A percentile compares a stretch with the other conserved stretches of the same genome.
Evolutionary conservation across 192 early-diverging fungal species (phyloP).

Genomic region (Coemansia sp.): DNA sequence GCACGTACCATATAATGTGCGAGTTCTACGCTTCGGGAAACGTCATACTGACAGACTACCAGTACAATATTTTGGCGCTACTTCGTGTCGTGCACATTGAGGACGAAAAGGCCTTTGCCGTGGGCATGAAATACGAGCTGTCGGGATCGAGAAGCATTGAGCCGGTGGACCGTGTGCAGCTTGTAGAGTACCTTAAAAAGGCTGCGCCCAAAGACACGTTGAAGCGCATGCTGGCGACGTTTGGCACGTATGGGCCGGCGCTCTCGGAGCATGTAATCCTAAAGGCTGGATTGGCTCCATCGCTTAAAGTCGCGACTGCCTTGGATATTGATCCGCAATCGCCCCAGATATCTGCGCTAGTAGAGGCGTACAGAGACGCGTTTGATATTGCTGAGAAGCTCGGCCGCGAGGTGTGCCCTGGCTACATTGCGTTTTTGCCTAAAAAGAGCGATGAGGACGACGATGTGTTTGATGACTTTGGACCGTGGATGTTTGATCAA

Average conservation of each 20-base stretch:
- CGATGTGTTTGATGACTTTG: slow-evolving; percentile 62
- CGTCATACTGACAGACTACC: slow-evolving; percentile 89
- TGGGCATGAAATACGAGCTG: slow-evolving; percentile 74
- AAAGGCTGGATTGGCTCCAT: slow-evolving; percentile 63
- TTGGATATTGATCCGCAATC: slow-evolving; percentile 60
- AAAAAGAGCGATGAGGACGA: slow-evolving; percentile 48
- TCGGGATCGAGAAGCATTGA: slow-evolving; percentile 50
- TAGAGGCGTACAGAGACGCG: slow-evolving; percentile 68
- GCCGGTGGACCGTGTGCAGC: slow-evolving; percentile 56
- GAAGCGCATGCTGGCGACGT: slow-evolving; percentile 65
- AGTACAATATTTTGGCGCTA: slow-evolving; percentile 80
- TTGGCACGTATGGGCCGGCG: slow-evolving; percentile 76
- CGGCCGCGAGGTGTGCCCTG: slow-evolving; percentile 41
- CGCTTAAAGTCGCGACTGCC: slow-evolving; percentile 60
- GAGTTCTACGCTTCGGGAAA: slow-evolving; percentile 89
- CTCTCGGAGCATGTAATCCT: slow-evolving; percentile 82
- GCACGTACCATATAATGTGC: slow-evolving; percentile 70
- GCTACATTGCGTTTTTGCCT: slow-evolving; percentile 34
- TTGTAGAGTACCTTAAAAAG: slow-evolving; percentile 55
- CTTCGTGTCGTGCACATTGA: slow-evolving; percentile 85
- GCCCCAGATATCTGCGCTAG: slow-evolving; percentile 59
- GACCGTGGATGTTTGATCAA: slow-evolving; percentile 71
- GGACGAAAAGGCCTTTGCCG: slow-evolving; percentile 72
- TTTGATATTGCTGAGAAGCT: slow-evolving; percentile 66
- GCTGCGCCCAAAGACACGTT: slow-evolving; percentile 66